Conservation (phyloP, 108 stramenopile genomes). For the Epithemia pelagica region DNA sequence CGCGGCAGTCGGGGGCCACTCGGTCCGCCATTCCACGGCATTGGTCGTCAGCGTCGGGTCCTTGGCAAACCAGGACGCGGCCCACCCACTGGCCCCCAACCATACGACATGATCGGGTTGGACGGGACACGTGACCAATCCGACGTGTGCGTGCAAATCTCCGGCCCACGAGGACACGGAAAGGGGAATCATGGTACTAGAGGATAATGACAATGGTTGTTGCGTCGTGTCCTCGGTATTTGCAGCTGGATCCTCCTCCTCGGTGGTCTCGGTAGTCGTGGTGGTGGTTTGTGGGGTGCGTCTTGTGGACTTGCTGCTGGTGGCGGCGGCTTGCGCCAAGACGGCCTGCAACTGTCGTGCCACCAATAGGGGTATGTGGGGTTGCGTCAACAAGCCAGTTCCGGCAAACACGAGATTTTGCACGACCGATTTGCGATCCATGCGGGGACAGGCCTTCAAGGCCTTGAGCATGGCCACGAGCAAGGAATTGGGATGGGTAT, state of each 20-base stretch:
- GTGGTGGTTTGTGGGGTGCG: constrained; percentile 1
- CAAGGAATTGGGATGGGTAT: background rate
- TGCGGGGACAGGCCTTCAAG: background rate
- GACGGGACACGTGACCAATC: background rate
- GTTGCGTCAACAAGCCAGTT: background rate
- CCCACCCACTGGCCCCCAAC: background rate
- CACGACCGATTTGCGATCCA: background rate
- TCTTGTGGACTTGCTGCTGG: background rate
- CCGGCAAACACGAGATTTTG: background rate
- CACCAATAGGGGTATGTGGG: background rate
- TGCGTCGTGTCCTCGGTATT: background rate
- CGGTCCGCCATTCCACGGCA: no score
- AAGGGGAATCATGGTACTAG: background rate
- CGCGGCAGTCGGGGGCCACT: no score
- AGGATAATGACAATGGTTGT: background rate
- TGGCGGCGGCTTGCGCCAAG: background rate
- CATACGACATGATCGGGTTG: background rate
- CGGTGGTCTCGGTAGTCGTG: background rate
- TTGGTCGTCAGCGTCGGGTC: no score
- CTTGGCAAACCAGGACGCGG: background rate
- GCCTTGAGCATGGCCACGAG: background rate
- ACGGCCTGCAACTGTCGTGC: background rate
- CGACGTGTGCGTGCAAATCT: background rate
- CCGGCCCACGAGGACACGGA: background rate
- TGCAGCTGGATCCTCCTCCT: background rate